Evolutionary conservation across 169 alveolate genomes (phyloP), one percentile per base, ranked within the genome.

Genomic region (Sarcocystis neurona): DNA sequence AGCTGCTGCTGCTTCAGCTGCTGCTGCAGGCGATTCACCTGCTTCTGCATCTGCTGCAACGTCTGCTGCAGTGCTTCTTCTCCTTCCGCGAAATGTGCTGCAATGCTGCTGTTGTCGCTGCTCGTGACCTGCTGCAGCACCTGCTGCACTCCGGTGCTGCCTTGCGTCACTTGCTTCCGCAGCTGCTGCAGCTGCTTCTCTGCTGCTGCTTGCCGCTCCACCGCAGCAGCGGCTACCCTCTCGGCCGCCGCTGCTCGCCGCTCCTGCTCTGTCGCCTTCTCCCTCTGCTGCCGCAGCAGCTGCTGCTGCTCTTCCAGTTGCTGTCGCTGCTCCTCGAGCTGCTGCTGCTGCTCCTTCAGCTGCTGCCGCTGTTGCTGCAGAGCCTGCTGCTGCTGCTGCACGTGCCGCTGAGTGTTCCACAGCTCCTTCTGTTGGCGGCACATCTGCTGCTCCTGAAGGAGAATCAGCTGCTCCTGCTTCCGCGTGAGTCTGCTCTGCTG

Each of bases 201-300:
- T 43, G 6, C 1, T n/a, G 3, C 75, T n/a, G 27, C 43, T 3
- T 34, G 72, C 32, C 72, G 72, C 6, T 34, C 34, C 34, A 23
- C 70, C 70, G 70, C 30, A 2, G 70, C n/a, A 5, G 18, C 70
- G 70, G 39, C 60, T 50, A 18, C 60, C 60, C 60, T 50, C 60
- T 50, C 18, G 70, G 82, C 82, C 56, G 34, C 82, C 82, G 34
- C 82, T 10, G 82, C 82, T 39, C 20, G 3, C 82, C 20, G 34
- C 32, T 41, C 4, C 37, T 39, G 82, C 6, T 72, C 82, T 32
- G 10, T 72, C 53, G 56, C 82, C 56, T 72, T 53, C 34, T 23
- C 58, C 27, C 32, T 37, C 12, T 39, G 82, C 34, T 72, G 56
- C 39, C 43, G 37, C 34, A 72, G 37, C 82, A 39, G 43, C 34